phyloP scores from a whole-genome alignment of 2,329 filamentous ascomycete genomes.

The Diplocarpon rosae region DNA sequence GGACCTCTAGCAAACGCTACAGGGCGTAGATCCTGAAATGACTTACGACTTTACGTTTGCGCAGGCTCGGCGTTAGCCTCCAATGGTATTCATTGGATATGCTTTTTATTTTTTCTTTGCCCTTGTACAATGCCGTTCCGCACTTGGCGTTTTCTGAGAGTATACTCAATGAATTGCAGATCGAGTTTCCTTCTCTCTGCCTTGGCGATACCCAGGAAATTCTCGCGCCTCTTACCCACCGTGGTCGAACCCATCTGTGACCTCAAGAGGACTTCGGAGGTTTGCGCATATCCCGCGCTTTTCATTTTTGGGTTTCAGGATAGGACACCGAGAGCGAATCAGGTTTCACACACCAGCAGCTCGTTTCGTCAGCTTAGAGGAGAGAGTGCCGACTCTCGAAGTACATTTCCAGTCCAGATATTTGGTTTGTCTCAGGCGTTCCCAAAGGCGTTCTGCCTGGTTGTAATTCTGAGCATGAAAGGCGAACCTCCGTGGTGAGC shows the following conservation, averaged over 20 bases:
- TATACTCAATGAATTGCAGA: background rate
- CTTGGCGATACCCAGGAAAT: background rate
- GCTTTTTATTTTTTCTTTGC: background rate
- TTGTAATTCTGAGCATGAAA: constrained; percentile 1
- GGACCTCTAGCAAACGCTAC: constrained; percentile 31
- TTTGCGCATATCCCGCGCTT: too few species aligned
- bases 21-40: constrained; percentile 12
- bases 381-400: background rate
- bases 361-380: too few species aligned
- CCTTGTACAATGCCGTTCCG: too few species aligned
- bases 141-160: background rate
- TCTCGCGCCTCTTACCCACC: background rate
- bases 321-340: too few species aligned
- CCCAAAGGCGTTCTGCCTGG: background rate
- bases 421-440: constrained; percentile 1
- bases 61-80: constrained; percentile 7
- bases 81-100: constrained; percentile 4
- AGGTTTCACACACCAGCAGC: too few species aligned
- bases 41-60: constrained; percentile 19
- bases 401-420: background rate
- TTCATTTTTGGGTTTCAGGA: too few species aligned
- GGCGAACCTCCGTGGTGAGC: background rate
- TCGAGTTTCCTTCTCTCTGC: background rate
- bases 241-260: background rate
- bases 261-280: too few species aligned